Base-by-base conservation (phyloP, 768 basidiomycete genomes). In the Kockovaella imperatae region DNA sequence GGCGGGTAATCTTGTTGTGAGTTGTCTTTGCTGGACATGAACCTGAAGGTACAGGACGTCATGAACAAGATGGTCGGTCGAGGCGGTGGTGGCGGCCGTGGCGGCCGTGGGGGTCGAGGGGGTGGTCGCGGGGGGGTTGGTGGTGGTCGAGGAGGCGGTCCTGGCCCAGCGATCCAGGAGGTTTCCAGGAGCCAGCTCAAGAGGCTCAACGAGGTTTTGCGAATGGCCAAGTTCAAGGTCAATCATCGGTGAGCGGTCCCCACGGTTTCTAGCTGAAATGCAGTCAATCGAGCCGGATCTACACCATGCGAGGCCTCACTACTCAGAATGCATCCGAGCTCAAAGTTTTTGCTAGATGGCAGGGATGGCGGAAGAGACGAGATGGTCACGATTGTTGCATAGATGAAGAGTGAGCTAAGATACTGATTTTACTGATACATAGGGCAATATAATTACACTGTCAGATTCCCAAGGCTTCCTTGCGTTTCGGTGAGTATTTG, bases 141-240 rank as follows among this genome's bases (percentile, higher is more conserved):
- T 5, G 29, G 35, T 20, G 45, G 23, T 6, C 36, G 26, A 40
- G 43, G 45, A 8, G 57, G 49, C 32, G 57, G 53, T n/a, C 49
- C 48, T 28, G 60, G 53, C 5, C 52, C 38, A 5, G 52, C 48
- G n/a, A 53, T 66, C 13, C 42, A 50, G 23, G 44, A 50, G 39
- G 42, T 67, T 45, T 45, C 52, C 26, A 48, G 36, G 1, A 5
- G 24, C 21, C 55, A 64, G 36, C 53, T 60, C 50, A 50, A 46
- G 41, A 59, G 58, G 44, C 59, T 72, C 24, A 60, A 61, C 41
- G 57, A 61, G 21, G 47, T 60, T 17, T 59, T 72, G 42, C 51
- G 53, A 14, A 54, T 38, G 3, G 68, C 68, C 21, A 70, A 71
- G 46, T 66, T 65, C 54, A 63, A 54, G 32, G 56, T 68, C 50